Evolutionary conservation across 2,329 filamentous ascomycete genomes (phyloP), one percentile per base, ranked within the genome.

Genomic region (Diatrype stigma): DNA sequence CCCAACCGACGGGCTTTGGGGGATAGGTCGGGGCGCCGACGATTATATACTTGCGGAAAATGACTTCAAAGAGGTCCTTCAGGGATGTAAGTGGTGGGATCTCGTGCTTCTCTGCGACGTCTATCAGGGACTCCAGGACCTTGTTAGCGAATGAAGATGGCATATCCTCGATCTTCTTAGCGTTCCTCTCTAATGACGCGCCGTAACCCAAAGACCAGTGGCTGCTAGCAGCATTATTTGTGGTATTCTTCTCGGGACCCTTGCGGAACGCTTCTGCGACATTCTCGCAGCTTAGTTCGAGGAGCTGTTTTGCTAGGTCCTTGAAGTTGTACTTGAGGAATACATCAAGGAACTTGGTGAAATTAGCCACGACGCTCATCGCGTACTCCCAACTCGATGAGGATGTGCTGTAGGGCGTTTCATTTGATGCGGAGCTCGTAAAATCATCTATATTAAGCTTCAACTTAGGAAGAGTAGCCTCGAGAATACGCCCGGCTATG

Each of bases 41-140:
- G 50, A 32, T 2, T 26, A 47, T 38, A 49, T n/a, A 17, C 47
- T 47, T 38, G 53, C 47, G 28, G 35, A 42, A 7, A 51, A 46
- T 14, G 42, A 53, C 17, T 16, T 47, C n/a, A 3, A 51, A 14
- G 30, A 40, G 26, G 3, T 34, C 26, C 10, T 28, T 47, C 14
- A 45, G 16, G 17, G 38, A 32, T 30, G 38, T 14, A 11, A 44
- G 16, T 6, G 34, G 12, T 44, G 11, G 16, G 26, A 44, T 11
- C 40, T 44, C 21, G 22, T 26, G 46, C 49, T 14, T 47, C 49
- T 37, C 6, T n/a, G 23, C 45, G 40, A 10, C 22, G 12, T 48
- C 4, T 22, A 38, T 10, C 8, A 21, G n/a, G 19, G n/a, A 8
- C 26, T 42, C n/a, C 21, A 40, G 21, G 45, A 46, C 21, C 22